Base-by-base conservation (phyloP, 352 stramenopile species). In the Phytophthora tentaculata region DNA sequence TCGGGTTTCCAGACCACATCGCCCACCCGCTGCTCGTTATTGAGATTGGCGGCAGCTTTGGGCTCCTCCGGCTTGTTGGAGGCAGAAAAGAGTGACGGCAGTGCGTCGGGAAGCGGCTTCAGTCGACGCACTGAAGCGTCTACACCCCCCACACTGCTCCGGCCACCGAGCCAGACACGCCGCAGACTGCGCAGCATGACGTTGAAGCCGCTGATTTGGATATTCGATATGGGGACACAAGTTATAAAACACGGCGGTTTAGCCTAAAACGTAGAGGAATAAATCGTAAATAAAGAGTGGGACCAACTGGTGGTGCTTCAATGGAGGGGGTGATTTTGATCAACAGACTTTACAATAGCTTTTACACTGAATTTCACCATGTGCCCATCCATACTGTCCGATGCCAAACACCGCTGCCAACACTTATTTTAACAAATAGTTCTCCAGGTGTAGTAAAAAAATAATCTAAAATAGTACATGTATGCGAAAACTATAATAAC, bases 1-100 rank as follows among this genome's bases (percentile, higher is more conserved):
- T 80, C 71, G 52, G 74, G 74, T 51, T 84, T 84, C 81, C 81
- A 89, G 61, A 89, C 73, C 23, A 77, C 76, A 49, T 89, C 81
- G 37, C 76, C 70, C 16, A 90, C 65, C 9, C 77, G 77, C 28
- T 75, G 66, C 41, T 75, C 70, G 39, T 77, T 73, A 23, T 23
- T 61, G 51, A 70, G 55, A 29, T 20, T 56, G 1, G 48, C 49
- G 16, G 24, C 23, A 35, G 26, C 17, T 29, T 67, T 68, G 5
- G 49, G n/a, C 29, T 71, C 64, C 5, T 71, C 55, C 2, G 55
- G 19, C 55, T 66, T 70, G 56, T 10, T 61, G 32, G 37, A 49
- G 14, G 24, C 19, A 6, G 53, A 55, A n/a, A 50, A 50, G 14
- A 55, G 19, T 6, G 29, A 17, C 5, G 39, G 32, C 5, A 64